Evolutionary conservation across 1,284 basidiomycete species (phyloP).

Genomic region (Earliella scabrosa): DNA sequence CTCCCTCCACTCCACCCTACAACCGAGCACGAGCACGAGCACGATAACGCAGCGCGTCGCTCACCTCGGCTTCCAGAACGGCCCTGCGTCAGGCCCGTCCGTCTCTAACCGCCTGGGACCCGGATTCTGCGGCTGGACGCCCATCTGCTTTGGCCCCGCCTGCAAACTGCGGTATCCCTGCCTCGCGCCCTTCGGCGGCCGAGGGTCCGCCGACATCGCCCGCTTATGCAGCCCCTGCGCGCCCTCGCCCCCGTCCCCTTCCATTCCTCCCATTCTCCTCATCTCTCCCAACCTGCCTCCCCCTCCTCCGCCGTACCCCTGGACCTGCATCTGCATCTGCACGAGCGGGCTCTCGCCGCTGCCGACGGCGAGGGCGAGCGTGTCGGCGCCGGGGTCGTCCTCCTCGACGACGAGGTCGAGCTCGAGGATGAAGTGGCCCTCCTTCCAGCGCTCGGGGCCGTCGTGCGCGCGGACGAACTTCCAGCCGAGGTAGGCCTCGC

Average conservation of each 20-base stretch:
- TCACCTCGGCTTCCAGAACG: conserved; percentile 25
- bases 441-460: conserved; percentile 63
- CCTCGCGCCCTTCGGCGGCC: conserved; percentile 9
- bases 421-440: conserved; percentile 59
- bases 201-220: conserved; percentile 13
- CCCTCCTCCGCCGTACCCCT: conserved; percentile 1
- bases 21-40: too few relatives aligned
- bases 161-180: conserved; percentile 15
- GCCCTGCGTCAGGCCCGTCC: conserved; percentile 16
- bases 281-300: not conserved
- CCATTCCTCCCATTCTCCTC: too few relatives aligned
- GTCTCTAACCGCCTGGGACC: conserved; percentile 3
- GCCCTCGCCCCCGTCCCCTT: not conserved
- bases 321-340: conserved; percentile 7
- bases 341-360: conserved; percentile 1
- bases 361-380: not conserved
- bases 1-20: too few relatives aligned
- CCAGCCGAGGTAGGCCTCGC: conserved; percentile 61
- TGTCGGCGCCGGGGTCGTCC: not conserved
- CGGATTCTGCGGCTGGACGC: not conserved
- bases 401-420: conserved; percentile 43
- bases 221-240: conserved; percentile 5
- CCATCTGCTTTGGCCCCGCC: not conserved
- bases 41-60: too few relatives aligned
- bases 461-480: conserved; percentile 64